phyloP scores from a whole-genome alignment of 2,329 filamentous ascomycete genomes.

The Byssoonygena ceratinophila region DNA sequence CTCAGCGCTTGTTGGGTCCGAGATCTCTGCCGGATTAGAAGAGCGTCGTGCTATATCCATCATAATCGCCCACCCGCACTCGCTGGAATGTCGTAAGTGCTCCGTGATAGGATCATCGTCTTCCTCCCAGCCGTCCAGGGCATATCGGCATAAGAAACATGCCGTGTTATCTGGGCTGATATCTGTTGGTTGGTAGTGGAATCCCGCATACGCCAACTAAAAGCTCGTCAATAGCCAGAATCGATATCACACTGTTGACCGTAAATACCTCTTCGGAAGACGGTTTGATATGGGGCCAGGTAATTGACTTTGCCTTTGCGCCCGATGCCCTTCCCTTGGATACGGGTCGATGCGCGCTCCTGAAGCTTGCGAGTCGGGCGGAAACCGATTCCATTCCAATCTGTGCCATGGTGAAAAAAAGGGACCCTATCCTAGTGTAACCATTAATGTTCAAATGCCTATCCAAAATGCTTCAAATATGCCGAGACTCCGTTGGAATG shows the following conservation, averaged over 20 bases:
- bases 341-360: slow-evolving; percentile 47
- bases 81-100: slow-evolving; percentile 69
- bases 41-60: slow-evolving; percentile 46
- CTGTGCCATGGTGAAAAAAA: slow-evolving; percentile 7
- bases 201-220: slow-evolving; percentile 80
- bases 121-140: slow-evolving; percentile 84
- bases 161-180: slow-evolving; percentile 74
- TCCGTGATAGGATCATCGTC: slow-evolving; percentile 74
- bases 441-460: neutral
- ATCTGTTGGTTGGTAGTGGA: slow-evolving; percentile 71
- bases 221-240: slow-evolving; percentile 11
- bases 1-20: slow-evolving; percentile 61
- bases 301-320: slow-evolving; percentile 46
- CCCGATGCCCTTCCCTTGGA: slow-evolving; percentile 61
- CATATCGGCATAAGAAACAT: slow-evolving; percentile 77
- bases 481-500: neutral
- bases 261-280: slow-evolving; percentile 51
- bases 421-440: no score
- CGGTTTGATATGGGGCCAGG: slow-evolving; percentile 70
- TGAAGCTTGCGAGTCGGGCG: slow-evolving; percentile 71
- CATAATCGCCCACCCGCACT: slow-evolving; percentile 78
- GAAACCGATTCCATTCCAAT: slow-evolving; percentile 52
- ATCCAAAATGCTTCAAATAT: neutral
- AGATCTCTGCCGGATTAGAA: slow-evolving; percentile 42
- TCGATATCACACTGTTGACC: slow-evolving; percentile 16